These are phyloP conservation scores for Hymenoscyphus linearis DNA, from an alignment of 2,329 filamentous ascomycete genomes.

Conservation along the genomic window DNA sequence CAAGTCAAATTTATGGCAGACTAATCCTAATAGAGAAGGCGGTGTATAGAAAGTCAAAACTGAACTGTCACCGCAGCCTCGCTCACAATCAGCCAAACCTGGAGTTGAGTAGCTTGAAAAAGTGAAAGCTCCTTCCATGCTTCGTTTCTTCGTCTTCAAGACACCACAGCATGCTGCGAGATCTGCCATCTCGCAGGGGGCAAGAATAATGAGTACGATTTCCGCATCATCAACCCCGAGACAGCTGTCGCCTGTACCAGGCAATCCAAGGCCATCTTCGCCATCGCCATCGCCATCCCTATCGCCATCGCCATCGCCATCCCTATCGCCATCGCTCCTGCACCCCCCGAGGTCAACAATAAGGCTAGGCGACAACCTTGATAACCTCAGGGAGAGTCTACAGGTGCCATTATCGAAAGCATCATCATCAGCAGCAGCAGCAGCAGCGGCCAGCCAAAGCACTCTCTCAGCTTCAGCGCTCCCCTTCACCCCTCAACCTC, in stretches of 20 bases:
- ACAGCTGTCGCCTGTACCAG: not conserved
- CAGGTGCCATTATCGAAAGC: not conserved
- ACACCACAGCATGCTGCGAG: not conserved
- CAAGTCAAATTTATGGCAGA: constrained; percentile 1
- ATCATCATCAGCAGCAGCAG: not conserved
- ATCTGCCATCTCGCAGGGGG: not conserved
- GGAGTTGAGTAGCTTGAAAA: not conserved
- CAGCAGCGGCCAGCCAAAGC: not conserved
- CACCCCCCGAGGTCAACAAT: not conserved
- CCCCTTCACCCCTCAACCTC: not conserved
- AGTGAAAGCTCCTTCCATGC: not conserved
- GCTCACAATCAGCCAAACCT: not conserved
- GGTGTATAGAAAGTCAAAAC: not conserved
- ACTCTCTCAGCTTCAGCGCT: not conserved
- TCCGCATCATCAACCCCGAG: not conserved
- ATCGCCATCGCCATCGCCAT: not conserved
- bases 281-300: not conserved
- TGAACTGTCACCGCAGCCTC: not conserved
- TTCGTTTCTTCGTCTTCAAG: not conserved
- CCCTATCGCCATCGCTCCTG: not conserved
- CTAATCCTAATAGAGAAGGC: not conserved
- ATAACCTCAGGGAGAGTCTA: not conserved
- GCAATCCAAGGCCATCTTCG: not conserved
- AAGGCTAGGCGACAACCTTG: not conserved
- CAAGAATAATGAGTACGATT: not conserved